Evolutionary conservation across 192 early-diverging fungal species (phyloP), one percentile per base, ranked within the genome.

Genomic region (Backusella parvicylindrica): DNA sequence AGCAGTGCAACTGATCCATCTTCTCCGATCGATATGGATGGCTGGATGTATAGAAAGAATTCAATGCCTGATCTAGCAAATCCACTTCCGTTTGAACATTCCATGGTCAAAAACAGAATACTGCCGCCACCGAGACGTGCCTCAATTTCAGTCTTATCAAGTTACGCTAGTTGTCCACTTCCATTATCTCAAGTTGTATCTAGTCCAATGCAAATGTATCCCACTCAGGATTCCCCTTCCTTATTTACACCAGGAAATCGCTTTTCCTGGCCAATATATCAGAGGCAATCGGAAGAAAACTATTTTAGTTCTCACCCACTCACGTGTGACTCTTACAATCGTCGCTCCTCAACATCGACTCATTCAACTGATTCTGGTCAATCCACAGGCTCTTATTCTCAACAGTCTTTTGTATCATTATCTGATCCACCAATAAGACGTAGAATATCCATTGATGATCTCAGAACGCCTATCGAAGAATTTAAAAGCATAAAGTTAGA

Each of bases 381-480:
- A 1, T 23, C 33, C 23, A 18, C 16, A 38, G 1, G 18, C n/a
- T 68, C 12, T 68, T 21, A 68, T 66, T 66, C 64, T 35, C 64
- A 16, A 18, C 66, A 21, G 32, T 33, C 66, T 23, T 60, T 60
- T 60, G 53, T 5, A 28, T 9, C 53, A 60, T 28, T 60, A 26
- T 60, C 53, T 60, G 53, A 60, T 12, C 23, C 21, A 28, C 53
- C 53, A 60, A 60, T 60, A 60, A 68, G 36, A 68, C 32, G 66
- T 23, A 68, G 74, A 49, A 40, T 82, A 16, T 82, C 76, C 0
- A 41, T 78, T 18, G 80, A 70, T 41, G 73, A 78, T 68, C 36
- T 82, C 30, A 79, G 80, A 31, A 78, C 78, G 23, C 80, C 76
- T n/a, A 68, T 68, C 21, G 66, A 68, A 68, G 36, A 36, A 18